Evolutionary conservation across 148 eudicot species (phyloP).

Genomic region (Camellia japonica): DNA sequence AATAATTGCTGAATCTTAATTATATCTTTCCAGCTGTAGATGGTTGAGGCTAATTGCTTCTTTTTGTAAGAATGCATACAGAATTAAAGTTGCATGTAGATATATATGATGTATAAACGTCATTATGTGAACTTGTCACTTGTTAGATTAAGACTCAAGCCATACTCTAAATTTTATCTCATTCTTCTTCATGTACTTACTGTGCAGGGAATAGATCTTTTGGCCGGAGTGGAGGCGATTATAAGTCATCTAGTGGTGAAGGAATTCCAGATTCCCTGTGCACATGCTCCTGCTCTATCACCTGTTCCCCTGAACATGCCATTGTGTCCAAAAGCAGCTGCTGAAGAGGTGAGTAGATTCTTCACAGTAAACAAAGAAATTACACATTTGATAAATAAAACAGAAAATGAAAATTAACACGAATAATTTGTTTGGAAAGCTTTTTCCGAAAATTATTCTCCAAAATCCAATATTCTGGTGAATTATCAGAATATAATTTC

Average conservation of each 20-base stretch:
- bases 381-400: neutral
- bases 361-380: neutral
- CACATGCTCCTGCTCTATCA: conserved; percentile 91
- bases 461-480: neutral
- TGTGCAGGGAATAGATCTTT: conserved; percentile 78
- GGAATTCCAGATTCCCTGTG: conserved; percentile 88
- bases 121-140: neutral
- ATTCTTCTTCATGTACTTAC: neutral
- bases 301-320: conserved; percentile 54
- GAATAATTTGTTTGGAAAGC: too few species aligned
- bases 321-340: conserved; percentile 85
- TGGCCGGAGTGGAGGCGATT: conserved; percentile 92
- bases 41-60: neutral
- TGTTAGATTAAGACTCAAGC: neutral
- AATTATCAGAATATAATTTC: neutral
- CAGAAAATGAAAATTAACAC: too few species aligned
- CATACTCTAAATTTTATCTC: neutral
- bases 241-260: conserved; percentile 90
- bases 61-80: too few species aligned
- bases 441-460: too few species aligned
- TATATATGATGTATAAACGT: neutral
- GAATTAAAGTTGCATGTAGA: too few species aligned
- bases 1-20: neutral
- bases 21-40: neutral
- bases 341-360: conserved; percentile 74